phyloP scores from a whole-genome alignment of 2,329 filamentous ascomycete genomes.

The Ramularia collo-cygni region DNA sequence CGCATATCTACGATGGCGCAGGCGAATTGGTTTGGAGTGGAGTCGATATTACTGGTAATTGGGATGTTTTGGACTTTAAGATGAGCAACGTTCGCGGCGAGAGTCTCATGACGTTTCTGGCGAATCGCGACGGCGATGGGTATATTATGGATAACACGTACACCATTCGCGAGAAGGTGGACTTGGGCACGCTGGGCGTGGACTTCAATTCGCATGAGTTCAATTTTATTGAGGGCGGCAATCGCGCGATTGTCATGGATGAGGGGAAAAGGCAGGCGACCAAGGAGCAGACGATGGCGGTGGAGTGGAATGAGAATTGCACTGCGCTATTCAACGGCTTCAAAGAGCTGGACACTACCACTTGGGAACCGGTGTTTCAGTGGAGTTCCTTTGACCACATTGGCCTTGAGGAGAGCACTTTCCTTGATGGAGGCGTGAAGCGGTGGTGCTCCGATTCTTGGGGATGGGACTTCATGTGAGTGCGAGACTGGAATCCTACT shows the following conservation, averaged over 20 bases:
- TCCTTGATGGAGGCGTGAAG: constrained; percentile 7
- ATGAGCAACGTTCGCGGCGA: constrained; percentile 12
- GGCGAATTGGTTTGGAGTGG: constrained; percentile 18
- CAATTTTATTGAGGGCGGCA: constrained; percentile 13
- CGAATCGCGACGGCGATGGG: constrained; percentile 6
- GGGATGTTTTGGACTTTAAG: constrained; percentile 12
- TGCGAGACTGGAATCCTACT: not conserved
- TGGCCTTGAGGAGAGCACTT: constrained; percentile 12
- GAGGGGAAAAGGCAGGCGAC: constrained; percentile 7
- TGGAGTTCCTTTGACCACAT: constrained; percentile 28
- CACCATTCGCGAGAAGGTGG: constrained; percentile 8
- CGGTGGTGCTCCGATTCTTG: constrained; percentile 7
- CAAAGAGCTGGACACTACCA: constrained; percentile 29
- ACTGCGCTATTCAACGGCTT: constrained; percentile 27
- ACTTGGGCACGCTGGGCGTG: constrained; percentile 10
- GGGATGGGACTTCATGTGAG: constrained; percentile 12
- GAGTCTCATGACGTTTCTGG: constrained; percentile 9
- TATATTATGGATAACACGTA: constrained; percentile 11
- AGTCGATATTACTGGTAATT: constrained; percentile 9
- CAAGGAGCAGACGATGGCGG: constrained; percentile 6
- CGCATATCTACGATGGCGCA: constrained; percentile 15
- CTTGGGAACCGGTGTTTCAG: constrained; percentile 27
- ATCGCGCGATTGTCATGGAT: constrained; percentile 9
- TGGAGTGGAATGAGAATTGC: constrained; percentile 9
- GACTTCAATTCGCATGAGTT: constrained; percentile 16